phyloP scores from a whole-genome alignment of 2,329 filamentous ascomycete species.

The Aureobasidium musti region DNA sequence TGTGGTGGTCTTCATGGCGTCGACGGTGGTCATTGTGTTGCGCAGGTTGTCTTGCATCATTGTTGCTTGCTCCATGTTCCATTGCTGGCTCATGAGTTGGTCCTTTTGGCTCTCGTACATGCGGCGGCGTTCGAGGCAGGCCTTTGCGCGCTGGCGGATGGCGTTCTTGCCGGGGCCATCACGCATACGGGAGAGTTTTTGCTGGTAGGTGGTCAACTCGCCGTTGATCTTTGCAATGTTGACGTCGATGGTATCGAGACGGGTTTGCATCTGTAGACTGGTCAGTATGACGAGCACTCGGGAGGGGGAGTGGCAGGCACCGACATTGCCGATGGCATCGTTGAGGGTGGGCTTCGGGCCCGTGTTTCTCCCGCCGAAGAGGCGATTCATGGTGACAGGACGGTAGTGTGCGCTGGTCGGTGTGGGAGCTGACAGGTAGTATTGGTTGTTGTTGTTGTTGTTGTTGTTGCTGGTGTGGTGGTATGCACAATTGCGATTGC shows the following conservation, averaged over 20 bases:
- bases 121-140: slow-evolving; percentile 89
- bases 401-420: not conserved
- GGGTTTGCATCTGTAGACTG: slow-evolving; percentile 66
- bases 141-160: slow-evolving; percentile 90
- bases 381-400: slow-evolving; percentile 74
- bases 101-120: slow-evolving; percentile 93
- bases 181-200: slow-evolving; percentile 87
- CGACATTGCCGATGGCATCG: slow-evolving; percentile 77
- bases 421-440: not conserved
- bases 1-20: slow-evolving; percentile 95
- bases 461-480: not conserved
- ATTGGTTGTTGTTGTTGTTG: no score
- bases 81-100: slow-evolving; percentile 89
- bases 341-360: slow-evolving; percentile 87
- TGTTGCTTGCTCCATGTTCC: slow-evolving; percentile 98
- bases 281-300: slow-evolving; percentile 31
- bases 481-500: slow-evolving; percentile 9
- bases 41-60: slow-evolving; percentile 99
- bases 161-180: slow-evolving; percentile 92
- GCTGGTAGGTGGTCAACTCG: slow-evolving; percentile 84
- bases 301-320: slow-evolving; percentile 31
- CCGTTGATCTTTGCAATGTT: slow-evolving; percentile 91
- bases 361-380: slow-evolving; percentile 86
- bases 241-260: slow-evolving; percentile 85
- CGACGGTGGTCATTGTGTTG: slow-evolving; percentile 97